Base-by-base conservation (phyloP, 176 grass and related monocot genomes). In the Oryza brachyantha region DNA sequence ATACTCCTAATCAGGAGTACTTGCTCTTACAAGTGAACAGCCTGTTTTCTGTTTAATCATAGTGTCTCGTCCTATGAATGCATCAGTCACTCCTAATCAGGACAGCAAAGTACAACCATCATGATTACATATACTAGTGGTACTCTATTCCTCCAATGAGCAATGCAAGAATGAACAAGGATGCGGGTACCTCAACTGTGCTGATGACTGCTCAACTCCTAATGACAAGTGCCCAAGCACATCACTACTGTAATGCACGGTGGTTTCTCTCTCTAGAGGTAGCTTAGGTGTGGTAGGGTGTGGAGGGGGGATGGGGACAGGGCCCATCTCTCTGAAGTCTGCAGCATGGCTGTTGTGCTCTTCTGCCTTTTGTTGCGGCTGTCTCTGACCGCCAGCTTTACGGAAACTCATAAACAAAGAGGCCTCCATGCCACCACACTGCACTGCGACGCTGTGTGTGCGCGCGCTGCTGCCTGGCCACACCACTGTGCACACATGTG, bases 391-490 rank as follows among this genome's bases (percentile, higher is more conserved):
- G n/a, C 80, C 80, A 68, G 86, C 80, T 79, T 93, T 93, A 90
- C 83, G 83, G 88, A 93, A 97, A 93, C 87, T 90, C 85, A 86
- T 86, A 90, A 90, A 90, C 85, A 88, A 97, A 81, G n/a, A 81
- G n/a, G 48, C 48, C 48, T 55, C n/a, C 13, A 13, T 11, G 13
- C 37, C 37, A 52, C 37, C 42, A 55, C 39, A 50, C 32, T 5
- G 32, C 37, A 3, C 19, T 14, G 78, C 66, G 25, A 24, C 52
- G 1, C 3, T 32, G 31, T 32, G 31, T 36, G 35, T 36, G 35
- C 6, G 35, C 5, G 35, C 35, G 43, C 14, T 48, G 43, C 7
- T 7, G 50, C 50, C 50, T 54, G 50, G 14, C 45, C 50, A n/a
- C 50, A 1, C 17, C 4, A 66, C 66, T 83, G 74, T 79, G 38